Conservation (phyloP, 2,329 filamentous ascomycete species). For the Sodiomyces alkalinus region DNA sequence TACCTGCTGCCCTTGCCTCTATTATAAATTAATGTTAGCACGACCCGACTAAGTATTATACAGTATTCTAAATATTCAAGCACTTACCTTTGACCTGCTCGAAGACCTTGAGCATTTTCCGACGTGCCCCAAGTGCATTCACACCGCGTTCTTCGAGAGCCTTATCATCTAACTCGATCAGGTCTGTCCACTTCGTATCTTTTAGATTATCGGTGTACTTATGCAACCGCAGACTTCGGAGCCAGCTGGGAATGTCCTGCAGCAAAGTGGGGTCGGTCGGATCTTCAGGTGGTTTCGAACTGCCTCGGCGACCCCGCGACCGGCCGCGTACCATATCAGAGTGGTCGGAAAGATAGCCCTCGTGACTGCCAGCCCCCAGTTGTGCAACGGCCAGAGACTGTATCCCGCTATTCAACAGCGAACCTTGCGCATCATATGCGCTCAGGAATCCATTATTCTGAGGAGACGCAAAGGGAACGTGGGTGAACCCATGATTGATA, state of each 20-base stretch:
- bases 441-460: conserved; percentile 91
- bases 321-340: conserved; percentile 82
- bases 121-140: conserved; percentile 81
- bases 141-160: conserved; percentile 86
- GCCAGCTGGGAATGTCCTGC: conserved; percentile 91
- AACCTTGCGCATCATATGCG: conserved; percentile 64
- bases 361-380: conserved; percentile 53
- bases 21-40: too few relatives aligned
- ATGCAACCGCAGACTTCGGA: conserved; percentile 85
- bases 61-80: too few relatives aligned
- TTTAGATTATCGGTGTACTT: conserved; percentile 99
- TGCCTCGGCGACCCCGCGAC: conserved; percentile 81
- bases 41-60: too few relatives aligned
- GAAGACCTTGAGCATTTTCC: conserved; percentile 99
- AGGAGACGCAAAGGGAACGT: conserved; percentile 65
- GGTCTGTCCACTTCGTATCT: conserved; percentile 89
- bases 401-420: conserved; percentile 57
- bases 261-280: conserved; percentile 81
- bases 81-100: conserved; percentile 71
- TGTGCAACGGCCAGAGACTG: conserved; percentile 56
- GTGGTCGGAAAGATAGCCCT: conserved; percentile 87
- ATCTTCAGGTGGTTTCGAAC: conserved; percentile 94
- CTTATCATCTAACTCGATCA: conserved; percentile 84
- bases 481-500: conserved; percentile 58
- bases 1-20: too few relatives aligned